phyloP scores from a whole-genome alignment of 495 filamentous ascomycete genomes.

The Penicillium subrubescens region DNA sequence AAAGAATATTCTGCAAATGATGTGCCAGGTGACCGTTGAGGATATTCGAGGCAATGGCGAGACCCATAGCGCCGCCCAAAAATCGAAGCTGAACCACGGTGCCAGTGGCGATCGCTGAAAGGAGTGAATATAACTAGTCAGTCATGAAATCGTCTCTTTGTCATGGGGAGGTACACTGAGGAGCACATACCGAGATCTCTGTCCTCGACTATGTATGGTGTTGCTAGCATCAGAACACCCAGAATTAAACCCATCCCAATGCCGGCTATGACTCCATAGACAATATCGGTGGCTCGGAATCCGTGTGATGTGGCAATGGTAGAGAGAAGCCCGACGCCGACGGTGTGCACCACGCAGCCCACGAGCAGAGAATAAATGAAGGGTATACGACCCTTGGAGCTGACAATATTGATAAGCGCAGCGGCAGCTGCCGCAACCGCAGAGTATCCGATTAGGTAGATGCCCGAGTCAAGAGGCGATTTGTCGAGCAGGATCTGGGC shows the following conservation, averaged over 20 bases:
- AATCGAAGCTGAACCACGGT: slow-evolving; percentile 58
- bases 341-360: slow-evolving; percentile 47
- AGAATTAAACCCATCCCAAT: slow-evolving; percentile 44
- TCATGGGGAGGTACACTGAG: background rate
- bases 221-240: slow-evolving; percentile 52
- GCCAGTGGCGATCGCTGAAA: slow-evolving; percentile 54
- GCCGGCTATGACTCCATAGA: slow-evolving; percentile 57
- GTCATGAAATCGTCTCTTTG: background rate
- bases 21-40: slow-evolving; percentile 29
- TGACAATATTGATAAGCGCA: slow-evolving; percentile 47
- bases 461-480: slow-evolving; percentile 50
- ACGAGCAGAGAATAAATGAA: slow-evolving; percentile 52
- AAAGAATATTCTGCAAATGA: slow-evolving; percentile 23
- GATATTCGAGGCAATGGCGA: slow-evolving; percentile 44
- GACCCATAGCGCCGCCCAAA: slow-evolving; percentile 58
- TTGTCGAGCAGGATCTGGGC: slow-evolving; percentile 57
- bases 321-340: slow-evolving; percentile 54
- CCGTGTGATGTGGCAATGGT: slow-evolving; percentile 36
- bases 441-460: slow-evolving; percentile 58
- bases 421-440: slow-evolving; percentile 52
- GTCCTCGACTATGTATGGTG: slow-evolving; percentile 49
- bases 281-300: slow-evolving; percentile 43
- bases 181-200: slow-evolving; percentile 45
- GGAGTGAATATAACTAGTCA: background rate
- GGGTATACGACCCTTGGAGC: slow-evolving; percentile 44